These are phyloP conservation scores for Triangularia verruculosa DNA, from an alignment of 2,329 filamentous ascomycete genomes.

Conservation along the genomic window DNA sequence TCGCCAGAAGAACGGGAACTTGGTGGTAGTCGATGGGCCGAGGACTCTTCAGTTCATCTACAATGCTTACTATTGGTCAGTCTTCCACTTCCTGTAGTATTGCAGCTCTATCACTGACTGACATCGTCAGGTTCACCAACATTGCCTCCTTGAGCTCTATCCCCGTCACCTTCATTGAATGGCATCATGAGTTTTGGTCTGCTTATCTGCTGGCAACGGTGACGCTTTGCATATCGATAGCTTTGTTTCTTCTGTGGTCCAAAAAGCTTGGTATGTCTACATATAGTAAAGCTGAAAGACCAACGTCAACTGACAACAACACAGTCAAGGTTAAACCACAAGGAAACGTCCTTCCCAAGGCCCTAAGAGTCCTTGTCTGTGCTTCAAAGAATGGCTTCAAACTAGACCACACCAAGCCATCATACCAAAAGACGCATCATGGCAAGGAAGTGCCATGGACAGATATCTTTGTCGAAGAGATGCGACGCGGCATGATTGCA, in stretches of 20 bases:
- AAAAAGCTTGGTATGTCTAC: slow-evolving; percentile 17
- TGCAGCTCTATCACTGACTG: slow-evolving; percentile 6
- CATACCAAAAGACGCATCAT: slow-evolving; percentile 47
- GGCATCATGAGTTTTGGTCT: slow-evolving; percentile 55
- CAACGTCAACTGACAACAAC: background rate
- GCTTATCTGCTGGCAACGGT: slow-evolving; percentile 57
- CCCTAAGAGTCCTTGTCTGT: slow-evolving; percentile 56
- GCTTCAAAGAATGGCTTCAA: slow-evolving; percentile 40
- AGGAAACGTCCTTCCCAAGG: slow-evolving; percentile 51
- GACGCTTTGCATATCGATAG: slow-evolving; percentile 52
- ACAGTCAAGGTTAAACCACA: slow-evolving; percentile 41
- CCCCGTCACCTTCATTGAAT: slow-evolving; percentile 59
- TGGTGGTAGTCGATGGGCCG: slow-evolving; percentile 55
- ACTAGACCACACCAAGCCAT: slow-evolving; percentile 54
- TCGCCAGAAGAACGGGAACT: slow-evolving; percentile 25
- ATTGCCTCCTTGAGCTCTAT: slow-evolving; percentile 59
- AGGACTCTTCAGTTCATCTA: slow-evolving; percentile 58
- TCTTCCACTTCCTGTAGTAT: background rate
- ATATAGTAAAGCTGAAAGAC: background rate
- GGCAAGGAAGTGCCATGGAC: slow-evolving; percentile 51
- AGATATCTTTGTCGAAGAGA: slow-evolving; percentile 60
- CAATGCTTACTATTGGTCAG: slow-evolving; percentile 57
- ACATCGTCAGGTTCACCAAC: slow-evolving; percentile 52
- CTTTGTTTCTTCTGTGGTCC: slow-evolving; percentile 12
- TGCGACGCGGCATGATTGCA: slow-evolving; percentile 54